Conservation (phyloP, 108 stramenopile genomes). For the Cyclotella choctawhatcheeana region DNA sequence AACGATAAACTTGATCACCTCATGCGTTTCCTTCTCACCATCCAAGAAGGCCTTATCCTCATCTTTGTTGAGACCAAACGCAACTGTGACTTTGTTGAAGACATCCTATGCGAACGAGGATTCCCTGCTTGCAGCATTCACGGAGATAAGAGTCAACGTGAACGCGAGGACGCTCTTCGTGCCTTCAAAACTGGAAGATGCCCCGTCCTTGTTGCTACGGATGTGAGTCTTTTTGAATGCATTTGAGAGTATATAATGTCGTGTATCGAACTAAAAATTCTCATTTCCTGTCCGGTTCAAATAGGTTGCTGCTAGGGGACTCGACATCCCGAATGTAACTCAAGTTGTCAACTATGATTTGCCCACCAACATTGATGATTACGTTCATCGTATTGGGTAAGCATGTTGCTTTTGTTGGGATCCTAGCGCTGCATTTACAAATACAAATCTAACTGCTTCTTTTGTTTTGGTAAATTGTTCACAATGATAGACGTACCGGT, state of each 20-base stretch:
- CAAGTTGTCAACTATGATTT: constrained; percentile 96
- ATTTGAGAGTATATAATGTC: not conserved
- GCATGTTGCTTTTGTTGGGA: not conserved
- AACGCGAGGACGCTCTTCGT: constrained; percentile 96
- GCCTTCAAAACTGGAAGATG: constrained; percentile 92
- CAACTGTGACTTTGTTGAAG: constrained; percentile 95
- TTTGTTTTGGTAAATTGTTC: constrained; percentile 77
- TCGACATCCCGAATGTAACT: constrained; percentile 95
- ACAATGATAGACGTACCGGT: constrained; percentile 98
- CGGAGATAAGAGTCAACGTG: constrained; percentile 98
- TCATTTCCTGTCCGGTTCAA: not conserved
- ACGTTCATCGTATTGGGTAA: constrained; percentile 55
- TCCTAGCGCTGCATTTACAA: not conserved
- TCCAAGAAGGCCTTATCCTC: constrained; percentile 89
- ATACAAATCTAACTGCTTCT: constrained; percentile 53
- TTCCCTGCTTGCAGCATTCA: constrained; percentile 95
- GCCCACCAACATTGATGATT: constrained; percentile 86
- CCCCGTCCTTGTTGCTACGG: constrained; percentile 92
- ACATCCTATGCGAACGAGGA: constrained; percentile 88
- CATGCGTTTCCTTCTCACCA: constrained; percentile 73
- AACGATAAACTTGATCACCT: constrained; percentile 93
- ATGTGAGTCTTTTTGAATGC: constrained; percentile 14
- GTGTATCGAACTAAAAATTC: not conserved
- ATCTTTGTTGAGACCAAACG: constrained; percentile 99
- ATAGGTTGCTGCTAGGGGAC: constrained; percentile 91